phyloP scores from a whole-genome alignment of 2,329 filamentous ascomycete species.

The Byssochlamys sp. region DNA sequence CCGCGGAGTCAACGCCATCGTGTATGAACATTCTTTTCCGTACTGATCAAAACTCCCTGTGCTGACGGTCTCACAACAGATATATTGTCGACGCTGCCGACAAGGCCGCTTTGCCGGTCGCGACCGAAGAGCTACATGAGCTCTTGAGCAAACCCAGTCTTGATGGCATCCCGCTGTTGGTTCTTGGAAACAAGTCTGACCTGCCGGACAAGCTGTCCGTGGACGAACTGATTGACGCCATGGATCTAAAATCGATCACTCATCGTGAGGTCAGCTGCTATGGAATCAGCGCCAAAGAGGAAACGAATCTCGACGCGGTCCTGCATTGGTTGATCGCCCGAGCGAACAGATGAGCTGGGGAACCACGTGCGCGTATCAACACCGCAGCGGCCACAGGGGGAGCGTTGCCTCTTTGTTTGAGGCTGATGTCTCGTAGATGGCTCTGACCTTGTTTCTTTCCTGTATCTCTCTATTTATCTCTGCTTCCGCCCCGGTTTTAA shows the following conservation, averaged over 20 bases:
- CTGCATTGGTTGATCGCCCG: conserved; percentile 92
- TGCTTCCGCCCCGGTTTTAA: conserved; percentile 36
- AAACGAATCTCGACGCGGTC: conserved; percentile 95
- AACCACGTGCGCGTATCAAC: background rate
- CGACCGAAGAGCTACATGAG: conserved; percentile 83
- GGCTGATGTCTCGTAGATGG: conserved; percentile 4
- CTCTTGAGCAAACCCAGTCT: conserved; percentile 76
- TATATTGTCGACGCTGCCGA: conserved; percentile 98
- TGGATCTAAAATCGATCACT: conserved; percentile 80
- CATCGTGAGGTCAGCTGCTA: conserved; percentile 96
- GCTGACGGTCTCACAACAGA: conserved; percentile 28
- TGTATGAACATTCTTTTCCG: conserved; percentile 43
- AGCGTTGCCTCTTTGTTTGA: background rate
- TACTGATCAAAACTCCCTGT: background rate
- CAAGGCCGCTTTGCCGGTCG: conserved; percentile 65
- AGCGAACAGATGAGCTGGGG: conserved; percentile 56
- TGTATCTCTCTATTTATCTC: conserved; percentile 4
- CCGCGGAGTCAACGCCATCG: conserved; percentile 90
- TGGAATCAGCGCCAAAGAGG: conserved; percentile 95
- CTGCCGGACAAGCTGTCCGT: conserved; percentile 82
- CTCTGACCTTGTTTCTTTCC: background rate
- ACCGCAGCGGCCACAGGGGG: background rate
- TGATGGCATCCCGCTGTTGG: conserved; percentile 80
- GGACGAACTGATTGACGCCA: conserved; percentile 85
- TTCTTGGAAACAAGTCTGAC: conserved; percentile 95